phyloP scores from a whole-genome alignment of 306 rosid species.

The Trifolium repens region DNA sequence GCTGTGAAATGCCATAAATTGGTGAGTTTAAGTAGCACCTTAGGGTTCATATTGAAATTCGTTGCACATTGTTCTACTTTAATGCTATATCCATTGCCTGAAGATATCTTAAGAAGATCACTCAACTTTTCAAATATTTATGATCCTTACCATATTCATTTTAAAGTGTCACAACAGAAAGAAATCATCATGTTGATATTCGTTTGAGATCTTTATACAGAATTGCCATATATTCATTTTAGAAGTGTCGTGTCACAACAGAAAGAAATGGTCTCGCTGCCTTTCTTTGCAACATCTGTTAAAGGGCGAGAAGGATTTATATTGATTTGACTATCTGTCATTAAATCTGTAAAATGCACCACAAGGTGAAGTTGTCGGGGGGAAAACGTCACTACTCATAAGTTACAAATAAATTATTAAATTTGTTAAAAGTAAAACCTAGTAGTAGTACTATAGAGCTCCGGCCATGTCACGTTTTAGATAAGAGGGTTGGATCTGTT shows the following conservation, averaged over 20 bases:
- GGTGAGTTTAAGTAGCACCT: constrained; percentile 56
- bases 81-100: constrained; percentile 10
- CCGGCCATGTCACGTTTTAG: background rate
- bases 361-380: background rate
- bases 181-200: background rate
- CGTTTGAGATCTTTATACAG: constrained; percentile 12
- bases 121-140: too few relatives aligned
- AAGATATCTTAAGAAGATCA: too few relatives aligned
- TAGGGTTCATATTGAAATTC: background rate
- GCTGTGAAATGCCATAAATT: constrained; percentile 71
- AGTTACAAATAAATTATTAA: background rate
- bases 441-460: background rate
- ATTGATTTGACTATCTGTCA: constrained; percentile 1
- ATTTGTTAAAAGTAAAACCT: background rate
- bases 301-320: background rate
- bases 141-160: background rate
- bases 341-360: constrained; percentile 18
- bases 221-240: background rate
- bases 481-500: background rate
- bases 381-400: background rate
- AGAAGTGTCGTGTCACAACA: too few relatives aligned
- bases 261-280: background rate
- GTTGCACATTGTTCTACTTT: constrained; percentile 19
- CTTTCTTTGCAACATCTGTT: background rate
- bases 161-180: constrained; percentile 11